Evolutionary conservation across 106 monocot genomes (phyloP), one percentile per base, ranked within the genome.

Genomic region (Apostasia shenzhenica): DNA sequence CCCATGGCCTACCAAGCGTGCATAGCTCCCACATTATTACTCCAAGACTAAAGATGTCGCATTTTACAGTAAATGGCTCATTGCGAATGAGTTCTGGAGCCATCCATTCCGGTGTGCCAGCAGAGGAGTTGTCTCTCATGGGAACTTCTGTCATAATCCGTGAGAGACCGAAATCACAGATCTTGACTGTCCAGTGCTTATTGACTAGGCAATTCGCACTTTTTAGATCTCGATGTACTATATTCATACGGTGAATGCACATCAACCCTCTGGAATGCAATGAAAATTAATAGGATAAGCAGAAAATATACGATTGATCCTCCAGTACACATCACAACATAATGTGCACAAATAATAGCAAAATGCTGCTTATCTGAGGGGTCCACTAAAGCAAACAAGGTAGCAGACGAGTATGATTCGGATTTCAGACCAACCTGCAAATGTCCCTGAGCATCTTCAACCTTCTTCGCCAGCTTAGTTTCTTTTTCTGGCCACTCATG

Each of bases 51-150:
- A 99, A 99, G 68, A 99, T 87, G 70, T 99, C 99, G 60, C 99
- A 93, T 63, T 99, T 93, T 67, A 93, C 90, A 5, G 83, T 85
- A 56, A 99, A 85, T 11, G 93, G 81, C 68, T 99, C 93, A 48
- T 88, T 90, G 51, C 93, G 83, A 58, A 99, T 99, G 48, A 99
- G 85, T 59, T 99, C 99, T 45, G 99, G 99, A 57, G 99, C 89
- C 99, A 99, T 99, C 99, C 99, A 99, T 79, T 99, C 99, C 2
- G 99, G 93, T 48, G 93, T 99, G 45, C 99, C 99, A 10, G 99
- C 93, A 48, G 99, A 99, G 37, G 90, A 88, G 61, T 70, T 81
- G 70, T 99, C 93, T 13, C 76, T 80, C 87, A 90, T 65, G 3
- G 93, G 81, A 54, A 39, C 70, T 65, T 84, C 87, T 37, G 66